These are phyloP conservation scores for Massarina eburnea DNA, from an alignment of 2,329 filamentous ascomycete species.

Conservation along the genomic window DNA sequence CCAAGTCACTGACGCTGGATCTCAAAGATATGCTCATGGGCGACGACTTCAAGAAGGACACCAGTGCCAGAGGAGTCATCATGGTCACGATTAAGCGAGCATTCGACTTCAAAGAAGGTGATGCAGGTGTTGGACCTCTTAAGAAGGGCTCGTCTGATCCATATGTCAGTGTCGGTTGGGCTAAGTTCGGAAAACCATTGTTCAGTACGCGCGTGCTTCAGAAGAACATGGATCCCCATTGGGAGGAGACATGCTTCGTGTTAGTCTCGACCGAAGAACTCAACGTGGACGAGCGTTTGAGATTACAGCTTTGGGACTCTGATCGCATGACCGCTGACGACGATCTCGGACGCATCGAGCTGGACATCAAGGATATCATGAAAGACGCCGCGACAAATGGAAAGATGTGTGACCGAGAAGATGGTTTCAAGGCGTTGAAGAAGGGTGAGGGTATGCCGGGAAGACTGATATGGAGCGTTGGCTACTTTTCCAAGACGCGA, in stretches of 20 bases:
- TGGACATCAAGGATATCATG: slow-evolving; percentile 68
- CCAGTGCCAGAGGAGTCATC: slow-evolving; percentile 63
- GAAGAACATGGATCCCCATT: slow-evolving; percentile 67
- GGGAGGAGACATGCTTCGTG: slow-evolving; percentile 71
- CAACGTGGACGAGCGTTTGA: slow-evolving; percentile 69
- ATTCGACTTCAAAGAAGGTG: slow-evolving; percentile 71
- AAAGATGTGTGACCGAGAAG: slow-evolving; percentile 63
- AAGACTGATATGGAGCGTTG: slow-evolving; percentile 68
- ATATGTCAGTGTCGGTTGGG: slow-evolving; percentile 74
- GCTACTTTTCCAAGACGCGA: slow-evolving; percentile 68
- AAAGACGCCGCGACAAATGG: slow-evolving; percentile 60
- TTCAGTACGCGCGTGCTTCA: slow-evolving; percentile 67
- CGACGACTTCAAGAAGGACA: slow-evolving; percentile 79
- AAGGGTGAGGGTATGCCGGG: slow-evolving; percentile 69
- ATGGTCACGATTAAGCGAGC: slow-evolving; percentile 68
- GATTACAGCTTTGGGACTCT: slow-evolving; percentile 74
- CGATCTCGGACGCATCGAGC: slow-evolving; percentile 71
- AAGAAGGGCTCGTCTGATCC: slow-evolving; percentile 66
- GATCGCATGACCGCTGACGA: slow-evolving; percentile 73
- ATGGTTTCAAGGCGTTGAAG: slow-evolving; percentile 67
- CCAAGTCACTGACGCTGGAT: slow-evolving; percentile 72
- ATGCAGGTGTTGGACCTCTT: slow-evolving; percentile 62
- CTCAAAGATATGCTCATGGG: slow-evolving; percentile 77
- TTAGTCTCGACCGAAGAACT: slow-evolving; percentile 70
- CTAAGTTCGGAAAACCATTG: slow-evolving; percentile 72